These are phyloP conservation scores for Trichosporon coremiiforme DNA, from an alignment of 1,284 basidiomycete species.

Conservation along the genomic window DNA sequence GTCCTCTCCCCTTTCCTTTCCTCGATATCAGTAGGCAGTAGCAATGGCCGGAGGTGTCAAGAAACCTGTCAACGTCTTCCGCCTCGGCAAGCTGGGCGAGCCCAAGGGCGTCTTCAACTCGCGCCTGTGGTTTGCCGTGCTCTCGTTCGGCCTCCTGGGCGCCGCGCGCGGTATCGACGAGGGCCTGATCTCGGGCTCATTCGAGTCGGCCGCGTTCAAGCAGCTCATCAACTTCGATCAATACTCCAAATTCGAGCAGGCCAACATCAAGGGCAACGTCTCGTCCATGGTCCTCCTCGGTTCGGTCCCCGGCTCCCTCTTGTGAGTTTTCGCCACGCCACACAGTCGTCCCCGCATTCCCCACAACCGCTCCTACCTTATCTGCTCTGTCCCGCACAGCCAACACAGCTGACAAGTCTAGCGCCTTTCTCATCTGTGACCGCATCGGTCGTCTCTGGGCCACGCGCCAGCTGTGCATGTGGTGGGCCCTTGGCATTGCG, in stretches of 20 bases:
- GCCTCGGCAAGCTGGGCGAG: conserved; percentile 26
- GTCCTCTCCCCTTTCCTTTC: not conserved
- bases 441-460: too few species aligned
- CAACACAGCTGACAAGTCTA: conserved; percentile 11
- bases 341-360: too few species aligned
- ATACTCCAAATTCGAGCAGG: conserved; percentile 24
- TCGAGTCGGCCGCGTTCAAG: conserved; percentile 21
- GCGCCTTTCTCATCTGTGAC: conserved; percentile 26
- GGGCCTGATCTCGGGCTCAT: conserved; percentile 25
- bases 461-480: conserved; percentile 23
- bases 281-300: conserved; percentile 26
- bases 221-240: conserved; percentile 19
- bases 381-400: too few species aligned
- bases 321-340: conserved; percentile 18
- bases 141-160: conserved; percentile 25
- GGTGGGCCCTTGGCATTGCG: conserved; percentile 24
- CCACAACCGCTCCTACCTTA: too few species aligned
- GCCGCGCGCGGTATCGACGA: conserved; percentile 27
- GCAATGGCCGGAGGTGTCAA: conserved; percentile 27
- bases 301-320: conserved; percentile 22
- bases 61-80: conserved; percentile 28
- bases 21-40: not conserved
- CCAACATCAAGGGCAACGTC: conserved; percentile 28
- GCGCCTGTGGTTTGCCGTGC: conserved; percentile 26
- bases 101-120: conserved; percentile 28